Conservation (phyloP, 2,329 filamentous ascomycete genomes). For the Penicillium palitans region DNA sequence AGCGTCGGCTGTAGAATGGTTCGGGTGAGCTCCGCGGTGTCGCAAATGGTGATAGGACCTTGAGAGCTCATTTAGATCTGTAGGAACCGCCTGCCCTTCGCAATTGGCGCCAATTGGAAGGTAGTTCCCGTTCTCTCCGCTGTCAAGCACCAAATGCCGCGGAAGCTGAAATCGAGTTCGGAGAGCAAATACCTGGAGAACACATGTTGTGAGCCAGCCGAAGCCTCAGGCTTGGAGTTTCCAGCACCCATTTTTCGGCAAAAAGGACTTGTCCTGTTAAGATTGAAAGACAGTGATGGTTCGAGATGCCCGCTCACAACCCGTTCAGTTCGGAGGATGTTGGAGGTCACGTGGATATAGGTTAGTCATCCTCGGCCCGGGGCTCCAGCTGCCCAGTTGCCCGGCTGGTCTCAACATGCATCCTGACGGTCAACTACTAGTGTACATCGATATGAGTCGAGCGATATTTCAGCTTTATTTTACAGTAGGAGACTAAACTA, state of each 20-base stretch:
- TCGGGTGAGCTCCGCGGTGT: background rate
- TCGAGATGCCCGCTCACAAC: constrained; percentile 8
- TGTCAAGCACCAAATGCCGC: constrained; percentile 1
- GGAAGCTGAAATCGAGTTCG: constrained; percentile 8
- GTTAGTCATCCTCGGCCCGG: constrained; percentile 5
- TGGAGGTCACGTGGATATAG: background rate
- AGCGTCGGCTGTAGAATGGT: constrained; percentile 3
- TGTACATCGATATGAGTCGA: background rate
- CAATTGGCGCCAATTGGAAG: constrained; percentile 8
- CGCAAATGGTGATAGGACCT: background rate
- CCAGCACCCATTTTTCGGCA: constrained; percentile 57
- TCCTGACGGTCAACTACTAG: background rate
- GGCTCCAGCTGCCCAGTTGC: background rate
- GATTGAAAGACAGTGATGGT: constrained; percentile 9
- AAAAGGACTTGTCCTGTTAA: constrained; percentile 9
- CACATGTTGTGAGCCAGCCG: constrained; percentile 56
- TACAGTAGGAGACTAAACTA: too few relatives aligned
- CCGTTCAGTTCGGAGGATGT: constrained; percentile 16
- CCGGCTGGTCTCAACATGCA: background rate
- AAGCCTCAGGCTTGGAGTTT: constrained; percentile 59
- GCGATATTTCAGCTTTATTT: background rate
- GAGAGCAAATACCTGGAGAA: constrained; percentile 55
- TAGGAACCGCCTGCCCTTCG: background rate
- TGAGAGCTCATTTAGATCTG: background rate
- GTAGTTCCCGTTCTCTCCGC: constrained; percentile 15